Conservation (phyloP, 768 basidiomycete species). For the Serendipita sp. region DNA sequence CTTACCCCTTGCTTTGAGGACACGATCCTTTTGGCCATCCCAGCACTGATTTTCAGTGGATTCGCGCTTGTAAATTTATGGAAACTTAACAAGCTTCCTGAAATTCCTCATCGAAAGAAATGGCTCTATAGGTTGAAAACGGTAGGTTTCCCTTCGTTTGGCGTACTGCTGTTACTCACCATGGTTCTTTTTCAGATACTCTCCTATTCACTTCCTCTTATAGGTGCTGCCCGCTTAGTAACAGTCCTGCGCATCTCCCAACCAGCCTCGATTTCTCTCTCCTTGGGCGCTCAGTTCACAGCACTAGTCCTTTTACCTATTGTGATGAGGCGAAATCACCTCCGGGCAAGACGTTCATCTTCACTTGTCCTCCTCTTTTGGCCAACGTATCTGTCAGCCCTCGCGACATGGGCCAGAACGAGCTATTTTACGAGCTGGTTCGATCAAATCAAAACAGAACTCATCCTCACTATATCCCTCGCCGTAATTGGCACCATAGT, state of each 20-base stretch:
- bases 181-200: neutral
- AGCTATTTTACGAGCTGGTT: constrained; percentile 17
- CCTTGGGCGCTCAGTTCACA: constrained; percentile 37
- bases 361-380: constrained; percentile 66
- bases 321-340: constrained; percentile 54
- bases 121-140: constrained; percentile 33
- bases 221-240: constrained; percentile 21
- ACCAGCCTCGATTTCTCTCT: constrained; percentile 29
- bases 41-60: constrained; percentile 33
- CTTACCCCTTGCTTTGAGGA: constrained; percentile 71
- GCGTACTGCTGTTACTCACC: neutral
- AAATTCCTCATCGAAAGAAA: constrained; percentile 22
- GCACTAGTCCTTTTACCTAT: constrained; percentile 32
- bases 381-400: constrained; percentile 42
- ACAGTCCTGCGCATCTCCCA: constrained; percentile 28
- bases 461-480: constrained; percentile 31
- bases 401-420: constrained; percentile 49
- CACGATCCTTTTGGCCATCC: constrained; percentile 39
- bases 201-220: constrained; percentile 3
- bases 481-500: constrained; percentile 33
- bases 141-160: constrained; percentile 50
- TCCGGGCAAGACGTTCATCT: constrained; percentile 52
- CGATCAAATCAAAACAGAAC: constrained; percentile 21
- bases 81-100: constrained; percentile 16
- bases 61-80: constrained; percentile 26